Evolutionary conservation across 2,329 filamentous ascomycete genomes (phyloP), one percentile per base, ranked within the genome.

Genomic region (Fusarium sp.): DNA sequence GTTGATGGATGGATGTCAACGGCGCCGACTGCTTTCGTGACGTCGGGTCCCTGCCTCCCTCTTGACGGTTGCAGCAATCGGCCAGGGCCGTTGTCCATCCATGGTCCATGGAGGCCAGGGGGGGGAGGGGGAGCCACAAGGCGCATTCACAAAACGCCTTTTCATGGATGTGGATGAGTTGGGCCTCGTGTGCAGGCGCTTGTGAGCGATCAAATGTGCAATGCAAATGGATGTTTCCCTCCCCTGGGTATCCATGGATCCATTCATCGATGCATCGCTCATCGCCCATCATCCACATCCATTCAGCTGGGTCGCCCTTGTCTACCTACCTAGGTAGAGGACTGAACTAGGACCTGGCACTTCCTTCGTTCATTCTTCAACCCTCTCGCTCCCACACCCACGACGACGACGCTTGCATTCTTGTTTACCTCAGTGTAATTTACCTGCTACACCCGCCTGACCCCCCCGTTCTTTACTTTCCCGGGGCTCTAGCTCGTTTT

Each of bases 261-360:
- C 20, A 46, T 50, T n/a, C n/a, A 50, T 29, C 10, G 27, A n/a
- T 42, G 38, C 38, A 42, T 31, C 57, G 53, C 54, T 58, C 68
- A 71, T 31, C 57, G 54, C 50, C 68, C 68, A 71, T 68, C 38
- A 20, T 40, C 38, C 38, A 40, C 34, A 20, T 42, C 38, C 38
- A 42, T 42, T 42, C 46, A 60, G 33, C 68, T 71, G 68, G 68
- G 68, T 71, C 50, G 61, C 64, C 68, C 68, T 66, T 60, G 68
- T 59, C 53, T 20, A 20, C 18, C 18, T 20, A 20, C 18, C 18
- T 40, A 9, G 7, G 8, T 27, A 27, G 27, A 27, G 51, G 56
- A 38, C 6, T 27, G 27, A 14, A 34, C 13, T 13, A 59, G 34
- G 20, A 9, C 16, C 50, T 33, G 14, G 18, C 40, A 25, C 27